Percentiles rank a stretch among this genome's conserved stretches.
Conservation (phyloP, 129 eudicot species). For the Artemisia argyi region DNA sequence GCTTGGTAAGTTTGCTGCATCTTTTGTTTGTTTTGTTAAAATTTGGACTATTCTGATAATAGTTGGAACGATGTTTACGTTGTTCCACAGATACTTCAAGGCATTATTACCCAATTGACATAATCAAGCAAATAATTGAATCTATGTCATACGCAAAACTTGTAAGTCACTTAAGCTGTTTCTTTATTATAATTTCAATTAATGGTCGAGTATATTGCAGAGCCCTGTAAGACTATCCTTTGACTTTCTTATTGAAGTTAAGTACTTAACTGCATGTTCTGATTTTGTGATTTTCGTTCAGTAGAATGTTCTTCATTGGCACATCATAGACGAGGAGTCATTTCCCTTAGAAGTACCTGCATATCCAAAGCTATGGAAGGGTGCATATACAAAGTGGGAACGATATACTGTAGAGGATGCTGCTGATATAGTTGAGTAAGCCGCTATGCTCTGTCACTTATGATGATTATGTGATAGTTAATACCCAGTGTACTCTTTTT, state of each 20-base stretch:
- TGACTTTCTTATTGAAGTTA: neutral
- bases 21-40: slow-evolving; percentile 17
- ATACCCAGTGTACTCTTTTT: no score
- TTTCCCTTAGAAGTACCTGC: slow-evolving; percentile 95
- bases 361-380: slow-evolving; percentile 92
- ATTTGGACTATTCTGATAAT: neutral
- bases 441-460: neutral
- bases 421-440: slow-evolving; percentile 84
- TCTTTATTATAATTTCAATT: slow-evolving; percentile 17
- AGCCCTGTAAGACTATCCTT: neutral
- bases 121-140: slow-evolving; percentile 86
- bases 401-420: slow-evolving; percentile 95
- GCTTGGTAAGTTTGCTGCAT: slow-evolving; percentile 54
- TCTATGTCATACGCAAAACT: slow-evolving; percentile 98
- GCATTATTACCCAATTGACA: slow-evolving; percentile 78
- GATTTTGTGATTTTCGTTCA: slow-evolving; percentile 53
- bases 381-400: slow-evolving; percentile 94
- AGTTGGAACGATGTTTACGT: slow-evolving; percentile 12
- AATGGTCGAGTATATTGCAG: neutral
- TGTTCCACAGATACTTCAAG: slow-evolving; percentile 84
- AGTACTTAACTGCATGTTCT: slow-evolving; percentile 19
- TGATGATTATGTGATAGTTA: neutral
- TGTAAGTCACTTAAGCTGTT: slow-evolving; percentile 48
- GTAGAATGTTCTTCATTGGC: slow-evolving; percentile 99
- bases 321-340: slow-evolving; percentile 90